A percentile compares a stretch with the other conserved stretches of the same genome.
These are phyloP conservation scores for Pseudozyma hubeiensis DNA, from an alignment of 1,284 basidiomycete genomes.

Conservation along the genomic window DNA sequence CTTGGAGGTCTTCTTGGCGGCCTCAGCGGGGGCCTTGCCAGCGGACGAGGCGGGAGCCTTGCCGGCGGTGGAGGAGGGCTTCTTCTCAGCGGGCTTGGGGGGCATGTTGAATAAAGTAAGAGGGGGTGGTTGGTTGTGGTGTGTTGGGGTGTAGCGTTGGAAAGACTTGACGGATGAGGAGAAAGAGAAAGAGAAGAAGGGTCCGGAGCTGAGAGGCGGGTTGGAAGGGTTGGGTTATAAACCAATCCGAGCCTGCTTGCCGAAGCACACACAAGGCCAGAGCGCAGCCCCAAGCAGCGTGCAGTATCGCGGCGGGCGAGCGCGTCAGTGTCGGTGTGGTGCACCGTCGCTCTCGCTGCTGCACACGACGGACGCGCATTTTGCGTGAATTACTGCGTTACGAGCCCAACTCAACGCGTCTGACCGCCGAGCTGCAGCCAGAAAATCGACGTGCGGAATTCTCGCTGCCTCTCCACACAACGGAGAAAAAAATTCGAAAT, in stretches of 20 bases:
- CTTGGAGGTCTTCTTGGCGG: constrained; percentile 74
- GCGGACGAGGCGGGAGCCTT: constrained; percentile 74
- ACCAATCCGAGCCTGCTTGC: constrained; percentile 10
- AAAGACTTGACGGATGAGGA: constrained; percentile 40
- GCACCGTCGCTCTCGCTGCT: not conserved
- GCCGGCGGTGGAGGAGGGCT: constrained; percentile 73
- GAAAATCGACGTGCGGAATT: constrained; percentile 11
- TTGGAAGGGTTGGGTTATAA: constrained; percentile 45
- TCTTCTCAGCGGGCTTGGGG: constrained; percentile 69
- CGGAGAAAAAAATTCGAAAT: constrained; percentile 5
- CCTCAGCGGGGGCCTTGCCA: constrained; percentile 71
- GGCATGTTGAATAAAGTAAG: constrained; percentile 53
- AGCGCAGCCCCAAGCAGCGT: constrained; percentile 2
- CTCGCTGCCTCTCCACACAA: not conserved
- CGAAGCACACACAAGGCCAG: not conserved
- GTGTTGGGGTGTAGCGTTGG: constrained; percentile 17
- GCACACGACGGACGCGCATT: not conserved
- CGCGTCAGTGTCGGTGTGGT: not conserved
- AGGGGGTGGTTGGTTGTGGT: constrained; percentile 14
- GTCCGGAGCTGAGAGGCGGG: constrained; percentile 8
- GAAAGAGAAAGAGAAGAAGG: constrained; percentile 28
- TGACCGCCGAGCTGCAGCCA: not conserved
- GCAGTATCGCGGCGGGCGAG: not conserved
- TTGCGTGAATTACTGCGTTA: no score
- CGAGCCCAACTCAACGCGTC: constrained; percentile 6